Evolutionary conservation across 129 eudicot genomes (phyloP).

Genomic region (Flaveria brownii): DNA sequence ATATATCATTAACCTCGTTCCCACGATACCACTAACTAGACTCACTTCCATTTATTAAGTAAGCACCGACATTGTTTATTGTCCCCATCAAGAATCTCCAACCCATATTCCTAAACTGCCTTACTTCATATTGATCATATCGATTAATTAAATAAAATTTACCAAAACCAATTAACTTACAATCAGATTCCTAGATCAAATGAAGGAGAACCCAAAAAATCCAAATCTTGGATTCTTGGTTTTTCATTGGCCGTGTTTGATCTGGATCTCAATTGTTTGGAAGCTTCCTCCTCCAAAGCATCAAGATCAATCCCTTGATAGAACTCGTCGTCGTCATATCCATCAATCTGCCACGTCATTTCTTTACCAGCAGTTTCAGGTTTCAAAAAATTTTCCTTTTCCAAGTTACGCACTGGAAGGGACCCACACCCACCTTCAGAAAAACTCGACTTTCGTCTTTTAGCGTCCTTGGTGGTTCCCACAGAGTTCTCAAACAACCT

Average conservation of each 20-base stretch:
- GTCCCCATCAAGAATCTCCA: too few species aligned
- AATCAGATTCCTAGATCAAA: slow-evolving; percentile 83
- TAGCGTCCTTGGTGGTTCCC: slow-evolving; percentile 19
- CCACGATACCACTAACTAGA: too few species aligned
- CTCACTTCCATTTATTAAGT: too few species aligned
- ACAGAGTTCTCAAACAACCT: slow-evolving; percentile 26
- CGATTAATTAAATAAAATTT: too few species aligned
- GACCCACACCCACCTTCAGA: slow-evolving; percentile 36
- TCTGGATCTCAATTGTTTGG: slow-evolving; percentile 47
- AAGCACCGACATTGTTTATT: too few species aligned
- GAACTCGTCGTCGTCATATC: slow-evolving; percentile 57
- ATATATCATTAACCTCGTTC: too few species aligned
- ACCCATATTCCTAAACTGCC: too few species aligned
- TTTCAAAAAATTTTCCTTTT: slow-evolving; percentile 42
- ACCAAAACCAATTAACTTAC: background rate
- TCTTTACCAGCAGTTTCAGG: slow-evolving; percentile 31
- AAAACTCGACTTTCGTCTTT: slow-evolving; percentile 58
- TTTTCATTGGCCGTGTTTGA: slow-evolving; percentile 31
- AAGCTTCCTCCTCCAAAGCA: slow-evolving; percentile 88
- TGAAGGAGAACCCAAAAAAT: slow-evolving; percentile 48
- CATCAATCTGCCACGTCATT: slow-evolving; percentile 32
- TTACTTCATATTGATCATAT: too few species aligned
- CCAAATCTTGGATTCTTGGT: slow-evolving; percentile 27
- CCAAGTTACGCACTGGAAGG: slow-evolving; percentile 63
- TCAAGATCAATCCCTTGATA: slow-evolving; percentile 78